These are phyloP conservation scores for Lonicera japonica DNA, from an alignment of 129 eudicot species.

Conservation along the genomic window DNA sequence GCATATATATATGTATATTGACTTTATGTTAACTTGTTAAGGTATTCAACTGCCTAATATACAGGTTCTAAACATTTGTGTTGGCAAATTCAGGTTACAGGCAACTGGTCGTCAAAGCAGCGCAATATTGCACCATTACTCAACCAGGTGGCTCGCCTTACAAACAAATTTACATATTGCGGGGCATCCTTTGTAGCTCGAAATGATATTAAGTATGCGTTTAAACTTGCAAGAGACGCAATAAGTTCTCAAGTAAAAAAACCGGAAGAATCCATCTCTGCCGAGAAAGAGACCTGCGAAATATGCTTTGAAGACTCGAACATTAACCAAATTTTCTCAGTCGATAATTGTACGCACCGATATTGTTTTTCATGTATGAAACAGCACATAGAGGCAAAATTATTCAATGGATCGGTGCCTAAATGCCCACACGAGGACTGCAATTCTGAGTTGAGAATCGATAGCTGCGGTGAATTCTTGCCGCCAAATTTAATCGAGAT, in stretches of 20 bases:
- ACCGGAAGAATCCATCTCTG: constrained; percentile 4
- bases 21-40: background rate
- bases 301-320: constrained; percentile 43
- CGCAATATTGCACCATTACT: constrained; percentile 29
- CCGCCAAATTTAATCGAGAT: constrained; percentile 40
- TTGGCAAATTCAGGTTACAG: constrained; percentile 42
- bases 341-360: constrained; percentile 44
- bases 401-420: constrained; percentile 51
- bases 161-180: constrained; percentile 36
- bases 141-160: constrained; percentile 32
- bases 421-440: constrained; percentile 62
- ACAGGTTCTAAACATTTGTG: background rate
- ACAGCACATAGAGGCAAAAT: constrained; percentile 48
- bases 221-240: constrained; percentile 69
- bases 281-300: constrained; percentile 28
- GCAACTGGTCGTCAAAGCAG: constrained; percentile 49
- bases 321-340: constrained; percentile 27
- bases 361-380: constrained; percentile 66
- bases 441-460: constrained; percentile 30
- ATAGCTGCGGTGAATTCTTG: constrained; percentile 45
- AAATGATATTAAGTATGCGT: constrained; percentile 57
- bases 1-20: too few relatives aligned
- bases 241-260: constrained; percentile 29
- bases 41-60: background rate
- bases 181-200: constrained; percentile 36